phyloP scores from a whole-genome alignment of 2,329 filamentous ascomycete genomes.

The Apiospora phragmitis region DNA sequence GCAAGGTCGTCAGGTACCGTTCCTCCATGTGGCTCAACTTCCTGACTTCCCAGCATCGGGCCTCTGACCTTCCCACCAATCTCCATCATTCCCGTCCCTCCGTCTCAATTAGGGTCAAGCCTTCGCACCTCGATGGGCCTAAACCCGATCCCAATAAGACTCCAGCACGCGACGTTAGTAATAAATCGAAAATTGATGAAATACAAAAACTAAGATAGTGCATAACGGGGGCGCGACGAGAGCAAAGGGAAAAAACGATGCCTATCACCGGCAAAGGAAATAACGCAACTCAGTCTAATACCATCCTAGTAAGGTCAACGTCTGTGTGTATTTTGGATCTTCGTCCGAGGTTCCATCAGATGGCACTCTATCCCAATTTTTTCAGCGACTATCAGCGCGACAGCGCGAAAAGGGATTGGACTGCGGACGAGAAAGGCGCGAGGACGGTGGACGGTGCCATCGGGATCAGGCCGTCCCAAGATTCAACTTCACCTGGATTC shows the following conservation, averaged over 20 bases:
- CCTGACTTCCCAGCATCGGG: background rate
- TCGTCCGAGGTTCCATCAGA: background rate
- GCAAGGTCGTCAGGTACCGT: background rate
- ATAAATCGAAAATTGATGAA: background rate
- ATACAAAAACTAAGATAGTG: too few relatives aligned
- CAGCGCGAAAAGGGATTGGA: background rate
- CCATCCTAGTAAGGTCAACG: background rate
- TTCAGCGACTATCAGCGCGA: background rate
- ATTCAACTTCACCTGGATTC: background rate
- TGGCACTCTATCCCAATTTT: background rate
- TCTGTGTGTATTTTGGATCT: conserved; percentile 1
- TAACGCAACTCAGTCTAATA: background rate
- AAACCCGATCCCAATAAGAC: background rate
- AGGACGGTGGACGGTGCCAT: background rate
- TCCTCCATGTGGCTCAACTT: background rate
- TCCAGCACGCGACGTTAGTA: too few relatives aligned
- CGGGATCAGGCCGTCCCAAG: conserved; percentile 7
- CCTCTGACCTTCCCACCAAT: background rate
- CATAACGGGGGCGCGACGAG: background rate
- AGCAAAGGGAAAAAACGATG: background rate
- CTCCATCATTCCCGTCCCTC: background rate
- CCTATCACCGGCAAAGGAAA: background rate
- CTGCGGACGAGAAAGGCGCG: background rate
- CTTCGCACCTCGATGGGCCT: background rate
- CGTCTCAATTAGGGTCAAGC: background rate